Conservation (phyloP, 208 protist genomes). For the Leishmania tropica region DNA sequence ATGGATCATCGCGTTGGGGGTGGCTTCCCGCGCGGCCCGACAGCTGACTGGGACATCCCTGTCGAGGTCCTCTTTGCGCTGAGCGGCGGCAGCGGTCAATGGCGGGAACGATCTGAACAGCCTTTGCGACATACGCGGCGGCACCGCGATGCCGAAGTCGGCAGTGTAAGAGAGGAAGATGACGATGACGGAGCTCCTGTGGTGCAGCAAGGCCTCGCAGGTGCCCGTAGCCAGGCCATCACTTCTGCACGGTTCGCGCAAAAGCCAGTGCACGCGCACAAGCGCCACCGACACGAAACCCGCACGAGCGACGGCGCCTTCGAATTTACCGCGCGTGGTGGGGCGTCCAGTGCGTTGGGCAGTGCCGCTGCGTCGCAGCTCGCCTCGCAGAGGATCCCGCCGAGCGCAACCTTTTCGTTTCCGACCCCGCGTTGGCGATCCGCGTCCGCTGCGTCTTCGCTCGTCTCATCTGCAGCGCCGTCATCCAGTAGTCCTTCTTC, state of each 20-base stretch:
- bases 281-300: background rate
- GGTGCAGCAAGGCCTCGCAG: background rate
- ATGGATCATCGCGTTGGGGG: conserved; percentile 34
- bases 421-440: background rate
- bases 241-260: background rate
- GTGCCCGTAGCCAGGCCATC: background rate
- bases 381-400: background rate
- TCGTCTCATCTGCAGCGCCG: background rate
- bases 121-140: background rate
- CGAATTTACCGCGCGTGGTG: too few species aligned
- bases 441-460: background rate
- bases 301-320: background rate
- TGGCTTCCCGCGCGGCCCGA: conserved; percentile 60
- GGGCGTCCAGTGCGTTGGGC: background rate
- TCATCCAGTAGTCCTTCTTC: background rate
- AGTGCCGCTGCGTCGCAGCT: background rate
- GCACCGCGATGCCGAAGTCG: background rate
- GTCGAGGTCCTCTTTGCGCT: conserved; percentile 50
- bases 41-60: conserved; percentile 60
- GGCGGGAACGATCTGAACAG: background rate
- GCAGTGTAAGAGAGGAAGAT: background rate
- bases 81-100: background rate
- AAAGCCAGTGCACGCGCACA: background rate
- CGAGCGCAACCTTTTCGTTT: background rate
- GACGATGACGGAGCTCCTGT: background rate